Evolutionary conservation across 805 yeast species (phyloP), one percentile per base, ranked within the genome.

Genomic region (Yamadazyma sp.): DNA sequence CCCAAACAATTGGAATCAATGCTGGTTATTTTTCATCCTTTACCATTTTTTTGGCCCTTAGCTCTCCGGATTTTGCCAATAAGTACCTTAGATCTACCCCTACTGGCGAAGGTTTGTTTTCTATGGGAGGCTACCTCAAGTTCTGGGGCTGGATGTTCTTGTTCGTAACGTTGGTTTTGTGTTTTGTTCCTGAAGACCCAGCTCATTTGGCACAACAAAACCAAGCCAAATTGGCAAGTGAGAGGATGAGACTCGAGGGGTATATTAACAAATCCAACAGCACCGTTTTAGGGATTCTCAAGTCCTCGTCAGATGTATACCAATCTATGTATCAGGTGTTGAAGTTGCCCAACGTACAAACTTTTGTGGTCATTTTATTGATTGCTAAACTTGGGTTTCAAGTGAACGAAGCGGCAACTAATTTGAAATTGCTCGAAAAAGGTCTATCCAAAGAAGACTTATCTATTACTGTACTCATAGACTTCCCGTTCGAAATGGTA

Each of bases 381-480:
- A 59, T 88, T 8, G 81, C 95, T 25, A 93, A 93, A 54, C 71
- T 91, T 41, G 98, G 96, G 2, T 93, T 93, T 60, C 96, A 90
- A 56, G 95, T 90, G 19, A 93, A 90, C 53, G 99, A 93, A 60
- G 89, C 93, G 6, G 97, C 95, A 19, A 93, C 98, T 1, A 91
- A 91, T 55, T 73, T 93, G 49, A 93, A 91, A 57, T 68, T 93
- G 15, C 66, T 93, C 5, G 99, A 93, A 56, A 83, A 82, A 52
- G 99, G 99, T 0, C 78, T 93, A 30, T 80, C 93, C 26, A 86
- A 90, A 56, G 99, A 93, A 59, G 98, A 93, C 55, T 66, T 93
- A 26, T 95, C 98, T 1, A 77, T 93, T 14, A 86, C 96, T 0
- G 98, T 91, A 0, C 63, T 93, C 31, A 86, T 93, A 33, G 96